phyloP scores from a whole-genome alignment of 257 asterid species.

The Agastache rugosa region DNA sequence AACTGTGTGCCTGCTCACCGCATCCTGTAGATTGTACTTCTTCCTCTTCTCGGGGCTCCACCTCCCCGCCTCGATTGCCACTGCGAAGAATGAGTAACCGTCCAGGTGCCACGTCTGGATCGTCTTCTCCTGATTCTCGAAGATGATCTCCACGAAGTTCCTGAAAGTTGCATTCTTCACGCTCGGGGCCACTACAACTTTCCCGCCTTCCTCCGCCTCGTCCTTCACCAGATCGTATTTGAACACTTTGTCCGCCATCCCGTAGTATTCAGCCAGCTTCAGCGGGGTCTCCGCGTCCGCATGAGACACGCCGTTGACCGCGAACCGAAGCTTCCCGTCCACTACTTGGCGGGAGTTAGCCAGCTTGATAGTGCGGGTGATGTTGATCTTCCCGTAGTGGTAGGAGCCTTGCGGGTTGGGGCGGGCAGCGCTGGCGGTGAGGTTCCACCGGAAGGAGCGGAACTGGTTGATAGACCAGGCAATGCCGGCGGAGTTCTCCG shows the following conservation, averaged over 20 bases:
- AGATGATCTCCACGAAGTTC: constrained; percentile 55
- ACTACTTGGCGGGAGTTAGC: constrained; percentile 33
- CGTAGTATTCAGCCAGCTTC: constrained; percentile 62
- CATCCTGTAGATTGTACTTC: constrained; percentile 55
- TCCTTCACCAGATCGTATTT: constrained; percentile 52
- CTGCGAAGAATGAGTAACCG: constrained; percentile 64
- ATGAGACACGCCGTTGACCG: constrained; percentile 59
- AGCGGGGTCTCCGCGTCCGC: constrained; percentile 53
- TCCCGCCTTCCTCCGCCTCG: constrained; percentile 31
- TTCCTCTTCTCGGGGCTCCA: constrained; percentile 61
- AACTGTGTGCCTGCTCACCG: constrained; percentile 57
- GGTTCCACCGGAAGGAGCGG: constrained; percentile 68
- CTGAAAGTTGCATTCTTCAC: constrained; percentile 55
- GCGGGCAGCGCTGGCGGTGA: constrained; percentile 66
- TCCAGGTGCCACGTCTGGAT: constrained; percentile 62
- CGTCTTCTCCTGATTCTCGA: constrained; percentile 57
- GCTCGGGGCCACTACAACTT: constrained; percentile 41
- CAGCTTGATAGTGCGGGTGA: constrained; percentile 63
- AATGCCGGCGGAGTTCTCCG: constrained; percentile 47
- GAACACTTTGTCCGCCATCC: constrained; percentile 46
- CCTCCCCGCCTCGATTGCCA: constrained; percentile 57
- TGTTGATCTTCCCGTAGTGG: constrained; percentile 63
- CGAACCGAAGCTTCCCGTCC: constrained; percentile 56
- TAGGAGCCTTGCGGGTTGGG: constrained; percentile 71
- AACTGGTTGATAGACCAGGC: constrained; percentile 63